Conservation (phyloP, 768 basidiomycete species). For the Coprinopsis sp. region DNA sequence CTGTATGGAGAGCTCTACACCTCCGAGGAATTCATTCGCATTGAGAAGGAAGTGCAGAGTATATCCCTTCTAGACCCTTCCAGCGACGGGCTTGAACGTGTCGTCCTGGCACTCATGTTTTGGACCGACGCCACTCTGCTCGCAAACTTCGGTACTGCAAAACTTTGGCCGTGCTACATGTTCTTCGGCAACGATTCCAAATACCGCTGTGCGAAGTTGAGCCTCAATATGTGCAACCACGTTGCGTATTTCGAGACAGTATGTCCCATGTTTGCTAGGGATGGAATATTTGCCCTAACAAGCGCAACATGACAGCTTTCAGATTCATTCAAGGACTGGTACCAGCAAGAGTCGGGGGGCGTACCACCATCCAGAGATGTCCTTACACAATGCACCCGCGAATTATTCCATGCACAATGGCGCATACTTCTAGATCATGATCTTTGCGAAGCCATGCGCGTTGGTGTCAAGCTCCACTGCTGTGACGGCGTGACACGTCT, state of each 20-base stretch:
- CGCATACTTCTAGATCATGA: background rate
- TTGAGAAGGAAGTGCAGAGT: background rate
- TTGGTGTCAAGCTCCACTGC: no score
- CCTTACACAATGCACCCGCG: background rate
- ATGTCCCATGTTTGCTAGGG: background rate
- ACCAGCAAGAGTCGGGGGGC: background rate
- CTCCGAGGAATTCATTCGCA: background rate
- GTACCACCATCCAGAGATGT: background rate
- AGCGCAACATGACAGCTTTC: background rate
- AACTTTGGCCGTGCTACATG: slow-evolving; percentile 17
- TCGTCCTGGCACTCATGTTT: slow-evolving; percentile 23
- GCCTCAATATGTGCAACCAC: slow-evolving; percentile 11
- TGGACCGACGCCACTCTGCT: slow-evolving; percentile 18
- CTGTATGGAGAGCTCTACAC: background rate
- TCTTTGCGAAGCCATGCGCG: background rate
- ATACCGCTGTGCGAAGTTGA: slow-evolving; percentile 12
- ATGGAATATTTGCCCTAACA: background rate
- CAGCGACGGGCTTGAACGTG: slow-evolving; percentile 8
- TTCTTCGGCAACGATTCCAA: slow-evolving; percentile 19
- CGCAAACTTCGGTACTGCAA: slow-evolving; percentile 14
- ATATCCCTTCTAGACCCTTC: background rate
- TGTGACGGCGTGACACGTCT: slow-evolving; percentile 50
- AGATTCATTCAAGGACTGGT: background rate
- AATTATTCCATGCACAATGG: background rate
- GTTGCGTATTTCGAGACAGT: slow-evolving; percentile 15